Percentiles rank a stretch among this genome's conserved stretches.
Evolutionary conservation across 495 filamentous ascomycete genomes (phyloP).

Genomic region (Trichoderma erinaceum): DNA sequence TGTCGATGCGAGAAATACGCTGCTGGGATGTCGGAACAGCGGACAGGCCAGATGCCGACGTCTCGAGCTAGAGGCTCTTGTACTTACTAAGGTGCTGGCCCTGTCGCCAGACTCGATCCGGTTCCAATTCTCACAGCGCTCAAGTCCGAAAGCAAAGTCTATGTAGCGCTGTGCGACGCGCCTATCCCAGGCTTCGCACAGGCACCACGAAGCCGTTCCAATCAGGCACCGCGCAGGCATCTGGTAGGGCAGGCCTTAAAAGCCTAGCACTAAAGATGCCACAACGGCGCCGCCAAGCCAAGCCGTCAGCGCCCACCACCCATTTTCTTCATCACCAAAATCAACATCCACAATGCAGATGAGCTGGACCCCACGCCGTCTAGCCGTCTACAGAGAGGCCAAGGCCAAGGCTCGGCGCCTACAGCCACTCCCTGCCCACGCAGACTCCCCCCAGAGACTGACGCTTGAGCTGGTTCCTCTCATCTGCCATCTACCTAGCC

Average conservation of each 20-base stretch:
- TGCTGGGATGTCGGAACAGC: background rate
- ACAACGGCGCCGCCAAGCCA: slow-evolving; percentile 11
- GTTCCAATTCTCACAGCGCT: background rate
- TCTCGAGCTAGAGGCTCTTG: background rate
- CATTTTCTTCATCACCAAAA: slow-evolving; percentile 1
- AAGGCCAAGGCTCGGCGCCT: background rate
- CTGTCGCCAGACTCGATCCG: background rate
- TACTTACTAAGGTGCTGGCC: background rate
- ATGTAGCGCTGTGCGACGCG: slow-evolving; percentile 1
- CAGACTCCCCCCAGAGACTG: slow-evolving; percentile 1
- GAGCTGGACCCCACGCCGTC: slow-evolving; percentile 3
- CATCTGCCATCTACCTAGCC: background rate
- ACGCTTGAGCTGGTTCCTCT: background rate
- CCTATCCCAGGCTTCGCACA: background rate
- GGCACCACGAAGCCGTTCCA: background rate
- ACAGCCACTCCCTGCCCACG: background rate
- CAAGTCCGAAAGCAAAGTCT: background rate
- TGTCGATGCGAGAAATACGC: background rate
- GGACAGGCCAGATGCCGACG: background rate
- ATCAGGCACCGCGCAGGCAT: slow-evolving; percentile 4
- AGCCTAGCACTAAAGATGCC: slow-evolving; percentile 9
- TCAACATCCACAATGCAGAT: background rate
- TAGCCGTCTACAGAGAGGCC: background rate
- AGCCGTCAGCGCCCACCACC: slow-evolving; percentile 9
- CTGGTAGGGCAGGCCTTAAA: slow-evolving; percentile 4